A percentile compares a stretch with the other conserved stretches of the same genome.
Evolutionary conservation across 352 stramenopile genomes (phyloP).

Genomic region (Globisporangium okanoganense): DNA sequence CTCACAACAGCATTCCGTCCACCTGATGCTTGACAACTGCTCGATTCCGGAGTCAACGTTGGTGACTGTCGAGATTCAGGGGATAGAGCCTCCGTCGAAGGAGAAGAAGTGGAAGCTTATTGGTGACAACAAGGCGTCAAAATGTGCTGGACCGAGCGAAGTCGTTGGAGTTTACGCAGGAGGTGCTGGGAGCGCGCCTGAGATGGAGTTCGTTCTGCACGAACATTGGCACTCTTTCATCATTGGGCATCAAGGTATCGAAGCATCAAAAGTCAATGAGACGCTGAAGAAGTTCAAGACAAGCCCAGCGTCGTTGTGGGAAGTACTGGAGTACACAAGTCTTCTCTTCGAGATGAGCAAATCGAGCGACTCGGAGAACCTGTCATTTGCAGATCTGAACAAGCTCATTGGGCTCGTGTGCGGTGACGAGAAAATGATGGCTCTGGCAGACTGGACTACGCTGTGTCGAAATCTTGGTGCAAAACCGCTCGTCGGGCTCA

Average conservation of each 20-base stretch:
- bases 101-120: slow-evolving; percentile 3
- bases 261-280: slow-evolving; percentile 33
- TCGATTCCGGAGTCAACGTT: slow-evolving; percentile 22
- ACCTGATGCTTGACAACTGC: slow-evolving; percentile 33
- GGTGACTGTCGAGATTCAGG: slow-evolving; percentile 32
- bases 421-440: slow-evolving; percentile 29
- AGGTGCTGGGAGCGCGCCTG: slow-evolving; percentile 15
- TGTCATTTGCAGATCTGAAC: slow-evolving; percentile 33
- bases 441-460: slow-evolving; percentile 23
- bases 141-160: slow-evolving; percentile 41
- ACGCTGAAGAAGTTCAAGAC: slow-evolving; percentile 51
- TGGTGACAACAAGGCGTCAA: neutral
- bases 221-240: slow-evolving; percentile 59
- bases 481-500: slow-evolving; percentile 29
- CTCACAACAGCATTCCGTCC: slow-evolving; percentile 34
- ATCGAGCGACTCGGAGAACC: slow-evolving; percentile 14
- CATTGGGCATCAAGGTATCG: slow-evolving; percentile 41
- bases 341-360: slow-evolving; percentile 49
- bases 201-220: slow-evolving; percentile 42
- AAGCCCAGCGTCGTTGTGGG: slow-evolving; percentile 36
- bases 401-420: slow-evolving; percentile 33
- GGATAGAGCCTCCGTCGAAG: slow-evolving; percentile 20
- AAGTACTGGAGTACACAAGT: slow-evolving; percentile 55
- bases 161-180: slow-evolving; percentile 28
- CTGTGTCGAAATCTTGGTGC: slow-evolving; percentile 37